Evolutionary conservation across 2,329 filamentous ascomycete genomes (phyloP), one percentile per base, ranked within the genome.

Genomic region (Sphaerulina vaccinii): DNA sequence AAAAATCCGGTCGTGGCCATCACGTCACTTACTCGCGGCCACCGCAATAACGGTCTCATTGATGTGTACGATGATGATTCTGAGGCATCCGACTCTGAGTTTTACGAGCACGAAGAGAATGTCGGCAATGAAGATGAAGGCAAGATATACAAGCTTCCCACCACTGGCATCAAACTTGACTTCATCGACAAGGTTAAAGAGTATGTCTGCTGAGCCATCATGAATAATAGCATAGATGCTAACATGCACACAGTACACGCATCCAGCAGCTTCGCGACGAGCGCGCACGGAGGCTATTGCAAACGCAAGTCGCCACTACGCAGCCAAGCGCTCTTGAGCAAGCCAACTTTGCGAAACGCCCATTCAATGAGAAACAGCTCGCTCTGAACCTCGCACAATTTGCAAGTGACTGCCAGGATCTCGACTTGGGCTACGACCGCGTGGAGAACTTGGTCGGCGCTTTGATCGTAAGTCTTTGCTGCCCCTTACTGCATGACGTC

Each of bases 331-430:
- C 56, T 10, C 59, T 68, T 18, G 54, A 63, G 29, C 63, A 66
- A 52, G 60, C 66, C 62, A 64, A 74, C 56, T 71, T 75, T 61
- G 73, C 64, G 57, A 68, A 71, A 48, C 74, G 72, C 43, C 74
- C 70, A n/a, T 70, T 87, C 16, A 75, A 79, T 46, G 81, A 87
- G 67, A 79, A 86, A 64, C 84, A 87, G 64, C 79, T 83, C 37
- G 84, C 83, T 3, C 75, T 88, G 54, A 83, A 82, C 54, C 74
- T 90, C 24, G 75, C 79, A 38, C 77, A 80, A 55, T 72, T 88
- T 32, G 73, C 76, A 41, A 75, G 74, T 49, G 75, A 76, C 58
- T 73, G 77, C 56, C 70, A 70, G 47, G 74, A 77, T 19, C 72
- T 80, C 43, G 73, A 75, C 24, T 65, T 84, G 43, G 71, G 65